Percentiles rank a stretch among this genome's conserved stretches.
These are phyloP conservation scores for Brassica rapa DNA, from an alignment of 345 rosid species.

Conservation along the genomic window DNA sequence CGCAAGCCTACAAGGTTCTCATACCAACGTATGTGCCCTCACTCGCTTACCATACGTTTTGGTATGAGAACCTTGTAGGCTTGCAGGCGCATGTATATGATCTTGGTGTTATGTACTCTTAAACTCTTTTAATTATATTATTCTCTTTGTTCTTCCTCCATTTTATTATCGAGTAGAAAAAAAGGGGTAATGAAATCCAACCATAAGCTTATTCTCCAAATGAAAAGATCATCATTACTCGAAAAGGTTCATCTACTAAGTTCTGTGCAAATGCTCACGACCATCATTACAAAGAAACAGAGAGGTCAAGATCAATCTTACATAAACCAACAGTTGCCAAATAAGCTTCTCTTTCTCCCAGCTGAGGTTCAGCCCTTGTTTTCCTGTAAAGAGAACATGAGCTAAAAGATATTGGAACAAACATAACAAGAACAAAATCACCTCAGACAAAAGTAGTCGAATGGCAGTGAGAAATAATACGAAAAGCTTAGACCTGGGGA, in stretches of 20 bases:
- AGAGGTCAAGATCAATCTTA: conserved; percentile 13
- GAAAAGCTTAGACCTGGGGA: conserved; percentile 2
- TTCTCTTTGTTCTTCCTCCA: background rate
- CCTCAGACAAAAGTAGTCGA: background rate
- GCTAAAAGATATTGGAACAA: background rate
- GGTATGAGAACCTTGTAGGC: too few species aligned
- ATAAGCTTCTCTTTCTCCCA: background rate
- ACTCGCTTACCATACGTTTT: conserved; percentile 8
- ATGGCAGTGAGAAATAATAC: too few species aligned
- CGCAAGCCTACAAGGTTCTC: too few species aligned
- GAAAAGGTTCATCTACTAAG: conserved; percentile 7
- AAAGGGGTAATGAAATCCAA: conserved; percentile 8
- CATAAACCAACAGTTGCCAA: background rate
- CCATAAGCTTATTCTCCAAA: conserved; percentile 15
- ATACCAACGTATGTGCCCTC: conserved; percentile 11
- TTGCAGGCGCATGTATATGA: conserved; percentile 33
- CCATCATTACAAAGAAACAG: conserved; percentile 12
- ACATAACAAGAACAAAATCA: conserved; percentile 6
- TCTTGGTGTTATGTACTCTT: background rate
- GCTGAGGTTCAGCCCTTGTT: conserved; percentile 20
- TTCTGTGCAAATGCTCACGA: background rate
- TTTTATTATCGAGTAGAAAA: background rate
- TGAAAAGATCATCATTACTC: conserved; percentile 7
- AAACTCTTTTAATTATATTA: background rate
- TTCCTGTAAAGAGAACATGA: conserved; percentile 18